Conservation (phyloP, 2,329 filamentous ascomycete species). For the Beauveria bassiana region DNA sequence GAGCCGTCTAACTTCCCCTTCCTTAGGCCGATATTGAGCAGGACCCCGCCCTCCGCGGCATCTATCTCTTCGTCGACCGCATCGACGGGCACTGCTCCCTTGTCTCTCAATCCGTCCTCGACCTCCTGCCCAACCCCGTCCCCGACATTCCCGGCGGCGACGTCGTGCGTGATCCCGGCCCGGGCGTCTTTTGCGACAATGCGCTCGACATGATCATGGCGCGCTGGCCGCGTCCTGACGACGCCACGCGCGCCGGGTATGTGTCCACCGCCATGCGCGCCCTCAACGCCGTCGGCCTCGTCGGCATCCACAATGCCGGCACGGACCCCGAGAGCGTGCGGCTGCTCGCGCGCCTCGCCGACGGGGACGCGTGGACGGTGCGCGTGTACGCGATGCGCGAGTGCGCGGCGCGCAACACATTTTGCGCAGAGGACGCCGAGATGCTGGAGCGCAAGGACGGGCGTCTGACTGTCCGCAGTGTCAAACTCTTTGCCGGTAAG, state of each 20-base stretch:
- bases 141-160: constrained; percentile 55
- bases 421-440: constrained; percentile 46
- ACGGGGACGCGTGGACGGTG: constrained; percentile 45
- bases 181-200: constrained; percentile 67
- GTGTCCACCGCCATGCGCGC: constrained; percentile 53
- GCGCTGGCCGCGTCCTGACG: constrained; percentile 49
- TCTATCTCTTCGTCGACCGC: constrained; percentile 62
- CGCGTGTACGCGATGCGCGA: constrained; percentile 63
- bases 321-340: constrained; percentile 46
- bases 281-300: constrained; percentile 57
- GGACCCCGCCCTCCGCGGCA: constrained; percentile 41
- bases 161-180: constrained; percentile 50
- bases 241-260: constrained; percentile 44
- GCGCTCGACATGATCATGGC: constrained; percentile 56
- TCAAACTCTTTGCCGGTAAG: constrained; percentile 62
- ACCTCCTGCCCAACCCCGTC: constrained; percentile 46
- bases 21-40: constrained; percentile 45
- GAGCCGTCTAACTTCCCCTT: neutral
- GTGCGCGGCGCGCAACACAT: constrained; percentile 55
- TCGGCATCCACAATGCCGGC: constrained; percentile 63
- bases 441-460: constrained; percentile 37
- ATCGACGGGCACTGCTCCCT: constrained; percentile 64
- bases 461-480: constrained; percentile 50
- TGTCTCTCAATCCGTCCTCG: constrained; percentile 57
- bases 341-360: constrained; percentile 46